These are phyloP conservation scores for Candolleomyces efflorescens DNA, from an alignment of 768 basidiomycete genomes.

Conservation along the genomic window DNA sequence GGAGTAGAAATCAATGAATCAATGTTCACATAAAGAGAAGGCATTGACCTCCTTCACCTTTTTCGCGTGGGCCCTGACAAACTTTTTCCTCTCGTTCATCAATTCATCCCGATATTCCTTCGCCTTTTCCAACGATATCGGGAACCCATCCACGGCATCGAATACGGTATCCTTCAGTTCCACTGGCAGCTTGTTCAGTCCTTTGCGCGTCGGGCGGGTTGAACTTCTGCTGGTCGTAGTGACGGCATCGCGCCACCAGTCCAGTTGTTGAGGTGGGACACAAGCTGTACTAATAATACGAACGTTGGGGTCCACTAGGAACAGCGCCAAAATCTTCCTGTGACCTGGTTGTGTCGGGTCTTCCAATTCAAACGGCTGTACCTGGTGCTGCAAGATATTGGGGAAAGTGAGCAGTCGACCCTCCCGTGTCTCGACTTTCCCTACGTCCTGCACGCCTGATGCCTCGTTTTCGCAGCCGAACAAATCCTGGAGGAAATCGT, in stretches of 20 bases:
- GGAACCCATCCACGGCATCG: background rate
- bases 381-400: slow-evolving; percentile 33
- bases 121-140: background rate
- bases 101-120: background rate
- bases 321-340: slow-evolving; percentile 36
- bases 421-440: slow-evolving; percentile 22
- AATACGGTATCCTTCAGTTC: background rate
- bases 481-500: slow-evolving; percentile 17
- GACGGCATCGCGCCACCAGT: slow-evolving; percentile 20
- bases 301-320: slow-evolving; percentile 30
- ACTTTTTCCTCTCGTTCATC: background rate
- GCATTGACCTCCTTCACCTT: too few species aligned
- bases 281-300: slow-evolving; percentile 21
- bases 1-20: too few species aligned
- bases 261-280: slow-evolving; percentile 23
- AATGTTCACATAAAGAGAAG: too few species aligned
- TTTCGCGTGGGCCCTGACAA: too few species aligned
- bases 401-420: slow-evolving; percentile 30
- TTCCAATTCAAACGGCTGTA: slow-evolving; percentile 28
- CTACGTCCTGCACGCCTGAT: slow-evolving; percentile 18
- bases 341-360: slow-evolving; percentile 33
- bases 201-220: background rate
- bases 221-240: background rate
- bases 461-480: slow-evolving; percentile 14
- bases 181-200: background rate